Base-by-base conservation (phyloP, 352 stramenopile genomes). In the Phytophthora citricola region DNA sequence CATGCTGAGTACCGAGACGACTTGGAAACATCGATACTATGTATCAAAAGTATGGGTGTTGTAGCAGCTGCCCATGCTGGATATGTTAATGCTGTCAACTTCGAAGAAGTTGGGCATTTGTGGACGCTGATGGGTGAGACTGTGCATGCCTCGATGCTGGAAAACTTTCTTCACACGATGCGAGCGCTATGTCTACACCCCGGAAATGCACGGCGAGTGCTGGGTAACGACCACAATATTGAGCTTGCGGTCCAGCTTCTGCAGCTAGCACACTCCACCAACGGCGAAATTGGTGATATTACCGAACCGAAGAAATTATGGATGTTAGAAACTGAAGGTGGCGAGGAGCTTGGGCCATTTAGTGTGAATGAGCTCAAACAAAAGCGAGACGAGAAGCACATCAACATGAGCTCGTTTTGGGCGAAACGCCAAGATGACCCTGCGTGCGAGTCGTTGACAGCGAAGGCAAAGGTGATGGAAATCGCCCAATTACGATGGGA, bases 401-500 rank as follows among this genome's bases (percentile, higher is more conserved):
- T 24, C 3, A 61, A 81, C 22, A 59, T 80, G 53, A 69, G 36
- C 10, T 61, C 47, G 10, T 75, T 76, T 40, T 79, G 62, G 56
- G 49, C 85, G 8, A 69, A 50, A 58, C 63, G 78, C 2, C 55
- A 68, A 36, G 62, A 76, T 27, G 80, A 87, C 31, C 60, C 62
- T 27, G 58, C 78, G 4, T 81, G 75, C 12, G 58, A 85, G 49
- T 38, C 73, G 4, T 46, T 62, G 1, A 39, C 58, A 9, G 46
- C 43, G 14, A 78, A 76, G n/a, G 58, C 20, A 17, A 83, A 68
- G 20, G 32, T 92, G 39, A 79, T 90, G 64, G 74, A 91, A n/a
- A 87, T 87, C 7, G 58, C 79, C 24, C 88, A 96, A 58, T 66
- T 96, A 14, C 84, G 87, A 5, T 96, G 88, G 88, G 83, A 96